These are phyloP conservation scores for Grosmannia serpens DNA, from an alignment of 2,329 filamentous ascomycete species.

Conservation along the genomic window DNA sequence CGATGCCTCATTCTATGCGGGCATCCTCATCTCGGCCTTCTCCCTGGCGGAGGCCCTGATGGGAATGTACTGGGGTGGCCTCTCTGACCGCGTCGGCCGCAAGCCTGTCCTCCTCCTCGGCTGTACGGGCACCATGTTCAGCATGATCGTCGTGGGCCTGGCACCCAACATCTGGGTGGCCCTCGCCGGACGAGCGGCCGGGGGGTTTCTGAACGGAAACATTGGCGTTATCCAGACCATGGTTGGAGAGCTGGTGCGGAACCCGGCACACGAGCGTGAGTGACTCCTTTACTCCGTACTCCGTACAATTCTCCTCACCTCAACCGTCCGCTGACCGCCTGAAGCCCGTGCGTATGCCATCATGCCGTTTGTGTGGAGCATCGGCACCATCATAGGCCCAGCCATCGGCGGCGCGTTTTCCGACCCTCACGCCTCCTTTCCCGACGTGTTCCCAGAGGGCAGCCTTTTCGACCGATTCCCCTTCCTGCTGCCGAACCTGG, in stretches of 20 bases:
- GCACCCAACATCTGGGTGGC: slow-evolving; percentile 77
- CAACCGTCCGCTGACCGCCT: slow-evolving; percentile 6
- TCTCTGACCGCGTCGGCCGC: slow-evolving; percentile 72
- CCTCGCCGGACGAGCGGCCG: slow-evolving; percentile 61
- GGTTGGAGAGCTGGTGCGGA: slow-evolving; percentile 78
- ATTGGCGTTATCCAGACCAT: slow-evolving; percentile 87
- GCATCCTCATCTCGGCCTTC: slow-evolving; percentile 77
- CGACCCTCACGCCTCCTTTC: slow-evolving; percentile 64
- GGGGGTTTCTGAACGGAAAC: slow-evolving; percentile 81
- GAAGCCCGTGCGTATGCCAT: slow-evolving; percentile 73
- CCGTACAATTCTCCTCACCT: background rate
- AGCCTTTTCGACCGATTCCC: slow-evolving; percentile 69
- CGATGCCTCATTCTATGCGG: slow-evolving; percentile 80
- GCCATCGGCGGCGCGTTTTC: slow-evolving; percentile 82
- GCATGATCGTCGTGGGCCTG: slow-evolving; percentile 73
- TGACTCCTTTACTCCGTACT: slow-evolving; percentile 13
- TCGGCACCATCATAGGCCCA: slow-evolving; percentile 81
- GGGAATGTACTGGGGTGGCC: slow-evolving; percentile 76
- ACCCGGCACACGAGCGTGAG: slow-evolving; percentile 76
- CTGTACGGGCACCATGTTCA: slow-evolving; percentile 70
- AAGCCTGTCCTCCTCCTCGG: slow-evolving; percentile 78
- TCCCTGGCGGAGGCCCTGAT: slow-evolving; percentile 72
- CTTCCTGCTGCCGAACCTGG: slow-evolving; percentile 79
- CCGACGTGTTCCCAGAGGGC: slow-evolving; percentile 52
- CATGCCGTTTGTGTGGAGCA: slow-evolving; percentile 90